phyloP scores from a whole-genome alignment of 176 grass and related monocot species.

The Hyparrhenia diplandra region DNA sequence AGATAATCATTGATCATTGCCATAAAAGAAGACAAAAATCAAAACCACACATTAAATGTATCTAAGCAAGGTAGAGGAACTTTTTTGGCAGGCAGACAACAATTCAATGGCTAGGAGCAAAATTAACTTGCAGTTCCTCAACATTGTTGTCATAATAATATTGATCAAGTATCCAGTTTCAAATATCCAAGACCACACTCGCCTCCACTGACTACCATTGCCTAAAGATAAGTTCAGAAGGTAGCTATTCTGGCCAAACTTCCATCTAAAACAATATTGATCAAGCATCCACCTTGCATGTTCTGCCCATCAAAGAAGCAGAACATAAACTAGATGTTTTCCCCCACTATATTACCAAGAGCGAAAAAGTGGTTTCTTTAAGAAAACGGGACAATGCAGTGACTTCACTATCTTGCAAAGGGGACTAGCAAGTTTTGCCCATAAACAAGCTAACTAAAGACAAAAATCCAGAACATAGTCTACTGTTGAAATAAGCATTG shows the following conservation, averaged over 20 bases:
- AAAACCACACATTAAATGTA: neutral
- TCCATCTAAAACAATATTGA: neutral
- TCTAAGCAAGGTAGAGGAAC: neutral
- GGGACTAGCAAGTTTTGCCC: neutral
- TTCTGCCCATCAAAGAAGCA: neutral
- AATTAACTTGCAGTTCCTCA: neutral
- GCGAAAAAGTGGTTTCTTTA: neutral
- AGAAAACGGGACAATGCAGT: neutral
- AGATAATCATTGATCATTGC: neutral
- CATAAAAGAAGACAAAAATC: conserved; percentile 6
- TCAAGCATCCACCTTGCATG: neutral
- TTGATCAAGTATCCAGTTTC: neutral
- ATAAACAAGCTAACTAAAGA: conserved; percentile 1
- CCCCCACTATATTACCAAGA: neutral
- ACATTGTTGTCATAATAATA: neutral
- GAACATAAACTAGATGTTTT: neutral
- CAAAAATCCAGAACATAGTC: neutral
- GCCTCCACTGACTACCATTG: neutral
- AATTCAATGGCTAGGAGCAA: neutral
- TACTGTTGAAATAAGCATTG: neutral
- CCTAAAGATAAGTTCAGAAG: neutral
- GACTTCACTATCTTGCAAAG: neutral
- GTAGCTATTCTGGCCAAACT: neutral
- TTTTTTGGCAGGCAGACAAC: neutral
- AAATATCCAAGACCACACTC: neutral